Evolutionary conservation across 306 rosid genomes (phyloP), one percentile per base, ranked within the genome.

Genomic region (Casuarina equisetifolia): DNA sequence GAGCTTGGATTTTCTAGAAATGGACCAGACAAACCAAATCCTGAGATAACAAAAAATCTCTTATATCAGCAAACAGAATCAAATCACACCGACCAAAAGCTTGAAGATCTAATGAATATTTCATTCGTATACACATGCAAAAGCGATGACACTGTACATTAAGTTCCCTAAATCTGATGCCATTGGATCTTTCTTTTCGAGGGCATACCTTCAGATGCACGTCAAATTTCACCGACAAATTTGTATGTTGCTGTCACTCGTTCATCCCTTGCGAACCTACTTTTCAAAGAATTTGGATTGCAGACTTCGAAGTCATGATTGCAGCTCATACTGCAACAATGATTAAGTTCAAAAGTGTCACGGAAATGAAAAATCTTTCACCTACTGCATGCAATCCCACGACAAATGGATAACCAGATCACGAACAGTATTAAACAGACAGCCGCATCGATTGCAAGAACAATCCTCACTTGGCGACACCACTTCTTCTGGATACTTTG

Each of bases 401-500:
- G 74, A 32, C 97, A 93, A 53, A 93, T 79, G 15, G 74, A 45
- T 82, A 91, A 83, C 98, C 98, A 93, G 80, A 93, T 87, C 72
- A 80, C 79, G 69, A 91, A 83, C 72, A 93, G 83, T 78, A 84
- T 73, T 51, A 93, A 19, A 75, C 98, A 93, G 59, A 91, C 86
- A 73, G 87, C 97, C 12, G 90, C 97, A 87, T 91, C 95, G n/a
- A 93, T 84, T 39, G 98, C 98, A 66, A 93, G 90, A 63, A 91
- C 90, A 81, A 93, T 89, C 62, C 92, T 85, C 72, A 93, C 97
- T 80, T 91, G 98, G 76, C 87, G 97, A 91, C 97, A 91, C 97
- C 93, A 93, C 79, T 83, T 90, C 84, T 84, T 87, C 8, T 87
- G 95, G 58, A 82, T 76, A 76, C 87, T 86, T 79, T 82, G 96